Evolutionary conservation across 2,329 filamentous ascomycete species (phyloP), one percentile per base, ranked within the genome.

Genomic region (Elsinoe arachidis): DNA sequence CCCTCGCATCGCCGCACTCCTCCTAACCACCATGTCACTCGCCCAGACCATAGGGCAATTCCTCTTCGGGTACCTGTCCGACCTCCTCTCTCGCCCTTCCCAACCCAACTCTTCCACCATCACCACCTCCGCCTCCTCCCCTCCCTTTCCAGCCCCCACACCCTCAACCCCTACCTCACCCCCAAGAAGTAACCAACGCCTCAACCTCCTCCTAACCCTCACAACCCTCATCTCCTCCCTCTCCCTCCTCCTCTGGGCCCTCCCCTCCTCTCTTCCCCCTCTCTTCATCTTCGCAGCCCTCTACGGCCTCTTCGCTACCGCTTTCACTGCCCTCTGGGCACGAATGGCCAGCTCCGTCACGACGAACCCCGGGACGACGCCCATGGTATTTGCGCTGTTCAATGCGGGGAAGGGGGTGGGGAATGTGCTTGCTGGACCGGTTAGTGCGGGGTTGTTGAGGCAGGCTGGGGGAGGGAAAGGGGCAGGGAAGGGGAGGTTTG

Each of bases 201-300:
- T 67, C 7, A 60, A 62, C 44, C 3, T 63, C 7, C 61, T 66
- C 15, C 69, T 72, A 15, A 67, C 72, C 43, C 66, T 71, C 23
- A 73, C 71, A 2, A 73, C 70, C 0, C 61, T 74, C 1, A 64
- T 76, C 35, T 75, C 73, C 1, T 72, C 72, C 0, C 7, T 74
- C 0, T 66, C 74, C 0, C 76, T 78, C 56, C 62, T 75, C 0
- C 58, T 75, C 26, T 80, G 78, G 77, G 78, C 77, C 0, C 64
- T 78, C 14, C 70, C 75, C 0, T 67, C 68, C 2, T 69, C 67
- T 56, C 9, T 71, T 61, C 62, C 64, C 0, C 58, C 67, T 0
- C 64, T 81, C 7, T 65, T 68, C 19, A 61, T 73, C 1, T 78
- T 77, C 54, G 66, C 68, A 1, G 54, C 77, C 3, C 59, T 72